Conservation (phyloP, 345 rosid species). For the Aquilaria sinensis region DNA sequence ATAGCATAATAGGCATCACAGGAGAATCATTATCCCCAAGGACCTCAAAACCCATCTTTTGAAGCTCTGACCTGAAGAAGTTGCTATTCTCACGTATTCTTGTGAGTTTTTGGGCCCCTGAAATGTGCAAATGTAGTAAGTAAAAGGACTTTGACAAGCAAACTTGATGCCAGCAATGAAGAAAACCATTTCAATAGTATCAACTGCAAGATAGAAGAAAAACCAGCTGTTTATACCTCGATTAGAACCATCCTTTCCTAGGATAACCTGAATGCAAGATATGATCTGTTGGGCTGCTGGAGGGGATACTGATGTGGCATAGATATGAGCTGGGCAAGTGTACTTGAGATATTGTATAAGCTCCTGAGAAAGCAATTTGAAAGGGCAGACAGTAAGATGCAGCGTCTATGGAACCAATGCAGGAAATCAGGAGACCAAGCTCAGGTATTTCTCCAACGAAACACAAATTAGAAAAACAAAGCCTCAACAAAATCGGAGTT, state of each 20-base stretch:
- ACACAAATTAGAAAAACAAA: not conserved
- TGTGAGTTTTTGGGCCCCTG: slow-evolving; percentile 81
- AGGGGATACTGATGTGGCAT: slow-evolving; percentile 79
- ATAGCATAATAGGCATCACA: slow-evolving; percentile 92
- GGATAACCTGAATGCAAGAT: slow-evolving; percentile 71
- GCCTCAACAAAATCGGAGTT: too few species aligned
- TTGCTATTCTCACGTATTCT: slow-evolving; percentile 84
- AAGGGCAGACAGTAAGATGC: not conserved
- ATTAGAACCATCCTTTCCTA: slow-evolving; percentile 84
- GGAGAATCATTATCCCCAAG: slow-evolving; percentile 93
- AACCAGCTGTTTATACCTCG: slow-evolving; percentile 39
- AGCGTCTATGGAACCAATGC: not conserved
- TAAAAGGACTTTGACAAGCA: not conserved
- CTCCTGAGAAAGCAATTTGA: slow-evolving; percentile 33
- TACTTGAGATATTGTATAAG: slow-evolving; percentile 62
- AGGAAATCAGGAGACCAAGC: too few species aligned
- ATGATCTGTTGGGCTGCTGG: slow-evolving; percentile 79
- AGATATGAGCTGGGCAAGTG: slow-evolving; percentile 78
- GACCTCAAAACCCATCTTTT: slow-evolving; percentile 89
- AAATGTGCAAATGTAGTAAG: not conserved
- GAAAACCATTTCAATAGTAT: too few species aligned
- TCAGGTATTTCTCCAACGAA: not conserved
- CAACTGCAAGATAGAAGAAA: not conserved
- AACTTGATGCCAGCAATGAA: not conserved
- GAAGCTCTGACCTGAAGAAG: slow-evolving; percentile 77